A percentile compares a stretch with the other conserved stretches of the same genome.
phyloP scores from a whole-genome alignment of 2,329 filamentous ascomycete genomes.

The Zasmidium angulare region DNA sequence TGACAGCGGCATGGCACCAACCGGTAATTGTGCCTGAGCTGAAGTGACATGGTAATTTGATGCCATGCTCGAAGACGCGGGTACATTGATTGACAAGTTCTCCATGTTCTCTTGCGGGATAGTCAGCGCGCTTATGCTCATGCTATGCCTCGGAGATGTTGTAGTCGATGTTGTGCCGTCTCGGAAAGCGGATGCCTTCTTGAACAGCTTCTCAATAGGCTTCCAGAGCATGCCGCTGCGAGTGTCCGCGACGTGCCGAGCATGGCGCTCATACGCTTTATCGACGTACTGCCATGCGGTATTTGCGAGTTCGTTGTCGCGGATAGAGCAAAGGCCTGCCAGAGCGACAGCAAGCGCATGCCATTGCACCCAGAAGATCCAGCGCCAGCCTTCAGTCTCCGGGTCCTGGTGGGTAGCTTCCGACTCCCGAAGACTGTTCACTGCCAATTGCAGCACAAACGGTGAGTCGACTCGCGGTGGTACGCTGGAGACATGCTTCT shows the following conservation, averaged over 20 bases:
- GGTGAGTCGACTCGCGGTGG: constrained; percentile 29
- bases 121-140: neutral
- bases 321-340: constrained; percentile 52
- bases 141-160: neutral
- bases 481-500: constrained; percentile 22
- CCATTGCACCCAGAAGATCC: constrained; percentile 59
- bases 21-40: neutral
- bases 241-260: constrained; percentile 50
- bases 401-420: constrained; percentile 36
- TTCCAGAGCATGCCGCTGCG: constrained; percentile 53
- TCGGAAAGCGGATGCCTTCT: constrained; percentile 42
- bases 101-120: neutral
- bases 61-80: neutral
- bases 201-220: constrained; percentile 54
- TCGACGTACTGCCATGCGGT: constrained; percentile 53
- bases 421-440: constrained; percentile 47
- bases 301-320: constrained; percentile 47
- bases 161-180: constrained; percentile 9
- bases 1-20: neutral
- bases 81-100: neutral
- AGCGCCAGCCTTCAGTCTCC: constrained; percentile 44
- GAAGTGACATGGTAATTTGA: neutral
- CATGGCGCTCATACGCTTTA: constrained; percentile 44
- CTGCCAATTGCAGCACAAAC: constrained; percentile 35
- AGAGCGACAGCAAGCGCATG: constrained; percentile 54